Evolutionary conservation across 129 eudicot species (phyloP), one percentile per base, ranked within the genome.

Genomic region (Chrysanthemum lavandulifolium): DNA sequence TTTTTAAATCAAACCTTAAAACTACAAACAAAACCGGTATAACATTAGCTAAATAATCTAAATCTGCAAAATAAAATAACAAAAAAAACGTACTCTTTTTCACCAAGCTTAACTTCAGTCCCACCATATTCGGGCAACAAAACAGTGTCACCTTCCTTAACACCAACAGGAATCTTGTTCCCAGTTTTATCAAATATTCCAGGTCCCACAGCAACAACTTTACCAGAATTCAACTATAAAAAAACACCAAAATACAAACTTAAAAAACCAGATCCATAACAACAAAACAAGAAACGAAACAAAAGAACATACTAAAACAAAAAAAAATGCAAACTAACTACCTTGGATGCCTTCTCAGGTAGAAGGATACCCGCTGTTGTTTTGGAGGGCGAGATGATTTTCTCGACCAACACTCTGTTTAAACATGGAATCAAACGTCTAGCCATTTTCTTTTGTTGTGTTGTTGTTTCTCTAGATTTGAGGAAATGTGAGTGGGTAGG

Each of bases 91-190:
- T 70, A 92, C 98, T 89, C 86, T 85, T 92, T 92, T 16, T 92
- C 98, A 15, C 89, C 96, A 10, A 92, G 91, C 73, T 92, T 89
- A 4, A 92, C 86, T 84, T 89, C 85, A 36, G 89, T 83, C 15
- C 98, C 98, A 23, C 96, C 98, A 51, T 89, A 92, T 18, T 92
- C 98, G 8, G 98, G 98, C 88, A 92, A 84, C 13, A 92, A 82
- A 51, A 92, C 98, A 2, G 95, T 89, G 60, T 92, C 98, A 2
- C 98, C 98, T 87, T 92, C 98, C 83, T 89, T 92, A 6, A 92
- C 86, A 56, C 82, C 78, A 5, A 83, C 85, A 3, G 96, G 98
- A 19, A 92, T 81, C 43, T 61, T 55, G 40, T 87, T 89, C 5
- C 98, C 98, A 0, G 82, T 61, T n/a, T 79, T 83, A 74, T 84